phyloP scores from a whole-genome alignment of 2,329 filamentous ascomycete species.

The Hymenoscyphus scutula region DNA sequence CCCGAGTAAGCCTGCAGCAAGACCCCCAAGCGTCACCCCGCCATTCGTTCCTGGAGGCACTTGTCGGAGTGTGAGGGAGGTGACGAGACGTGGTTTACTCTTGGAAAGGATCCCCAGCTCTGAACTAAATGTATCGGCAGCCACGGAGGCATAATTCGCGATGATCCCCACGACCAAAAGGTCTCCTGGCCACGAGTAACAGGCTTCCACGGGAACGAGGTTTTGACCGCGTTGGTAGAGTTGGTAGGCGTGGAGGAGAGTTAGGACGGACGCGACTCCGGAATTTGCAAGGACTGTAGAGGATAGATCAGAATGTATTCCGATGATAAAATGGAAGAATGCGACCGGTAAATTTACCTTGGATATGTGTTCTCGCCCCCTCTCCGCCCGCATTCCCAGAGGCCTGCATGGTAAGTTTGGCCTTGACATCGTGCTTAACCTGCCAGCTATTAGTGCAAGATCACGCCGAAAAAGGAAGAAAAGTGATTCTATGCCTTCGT shows the following conservation, averaged over 20 bases:
- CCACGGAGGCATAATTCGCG: slow-evolving; percentile 85
- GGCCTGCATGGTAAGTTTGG: slow-evolving; percentile 73
- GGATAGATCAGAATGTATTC: slow-evolving; percentile 16
- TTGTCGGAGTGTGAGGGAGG: slow-evolving; percentile 68
- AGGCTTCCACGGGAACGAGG: slow-evolving; percentile 34
- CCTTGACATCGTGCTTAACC: slow-evolving; percentile 86
- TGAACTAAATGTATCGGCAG: slow-evolving; percentile 91
- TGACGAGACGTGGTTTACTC: slow-evolving; percentile 78
- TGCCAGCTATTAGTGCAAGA: slow-evolving; percentile 39
- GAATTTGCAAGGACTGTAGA: slow-evolving; percentile 77
- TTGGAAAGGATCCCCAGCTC: slow-evolving; percentile 89
- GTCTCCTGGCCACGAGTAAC: slow-evolving; percentile 61
- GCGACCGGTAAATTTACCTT: slow-evolving; percentile 51
- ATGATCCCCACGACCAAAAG: slow-evolving; percentile 64
- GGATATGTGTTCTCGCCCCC: slow-evolving; percentile 77
- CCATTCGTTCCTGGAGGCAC: slow-evolving; percentile 94
- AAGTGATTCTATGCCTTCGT: slow-evolving; percentile 62
- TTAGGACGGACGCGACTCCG: slow-evolving; percentile 66
- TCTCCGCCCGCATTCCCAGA: slow-evolving; percentile 74
- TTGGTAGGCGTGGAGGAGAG: slow-evolving; percentile 59
- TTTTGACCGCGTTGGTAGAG: slow-evolving; percentile 46
- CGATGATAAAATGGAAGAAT: background rate
- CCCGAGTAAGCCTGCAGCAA: slow-evolving; percentile 71
- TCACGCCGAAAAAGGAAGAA: background rate
- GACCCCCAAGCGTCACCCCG: slow-evolving; percentile 74